phyloP scores from a whole-genome alignment of 202 grass and related monocot genomes.

The Alloteropsis angusta region DNA sequence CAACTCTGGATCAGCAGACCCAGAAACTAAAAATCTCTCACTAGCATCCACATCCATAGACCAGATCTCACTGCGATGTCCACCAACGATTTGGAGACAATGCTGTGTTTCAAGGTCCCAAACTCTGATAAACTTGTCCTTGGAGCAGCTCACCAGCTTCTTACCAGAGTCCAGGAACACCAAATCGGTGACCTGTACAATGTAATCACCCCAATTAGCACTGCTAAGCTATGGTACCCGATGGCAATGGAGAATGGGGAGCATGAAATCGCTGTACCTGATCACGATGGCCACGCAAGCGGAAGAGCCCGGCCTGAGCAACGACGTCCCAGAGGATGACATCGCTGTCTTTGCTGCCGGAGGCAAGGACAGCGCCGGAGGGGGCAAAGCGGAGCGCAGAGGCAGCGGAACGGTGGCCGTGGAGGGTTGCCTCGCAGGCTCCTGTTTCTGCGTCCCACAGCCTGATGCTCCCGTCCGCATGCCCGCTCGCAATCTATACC shows the following conservation, averaged over 20 bases:
- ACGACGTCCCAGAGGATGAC: constrained; percentile 91
- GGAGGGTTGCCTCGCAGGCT: constrained; percentile 75
- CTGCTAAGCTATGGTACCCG: not conserved
- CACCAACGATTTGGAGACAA: constrained; percentile 82
- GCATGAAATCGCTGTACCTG: constrained; percentile 36
- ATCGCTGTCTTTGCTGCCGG: constrained; percentile 90
- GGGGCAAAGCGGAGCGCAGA: constrained; percentile 61
- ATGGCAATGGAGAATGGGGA: not conserved
- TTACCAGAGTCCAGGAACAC: constrained; percentile 79
- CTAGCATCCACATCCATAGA: constrained; percentile 70
- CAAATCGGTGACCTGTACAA: constrained; percentile 74
- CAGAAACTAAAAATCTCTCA: constrained; percentile 69
- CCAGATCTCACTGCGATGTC: constrained; percentile 83
- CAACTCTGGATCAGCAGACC: constrained; percentile 67
- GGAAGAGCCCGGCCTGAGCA: constrained; percentile 69
- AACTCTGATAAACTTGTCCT: constrained; percentile 90
- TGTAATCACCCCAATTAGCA: not conserved
- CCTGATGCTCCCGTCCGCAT: constrained; percentile 79
- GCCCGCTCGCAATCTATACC: constrained; percentile 78
- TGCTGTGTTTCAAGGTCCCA: constrained; percentile 94
- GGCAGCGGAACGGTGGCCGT: constrained; percentile 73
- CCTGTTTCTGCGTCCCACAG: constrained; percentile 77
- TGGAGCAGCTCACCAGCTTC: constrained; percentile 87
- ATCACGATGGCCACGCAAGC: constrained; percentile 79
- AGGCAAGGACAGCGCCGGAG: constrained; percentile 61